Evolutionary conservation across 1,284 basidiomycete genomes (phyloP).

Genomic region (Takashimella tepidaria): DNA sequence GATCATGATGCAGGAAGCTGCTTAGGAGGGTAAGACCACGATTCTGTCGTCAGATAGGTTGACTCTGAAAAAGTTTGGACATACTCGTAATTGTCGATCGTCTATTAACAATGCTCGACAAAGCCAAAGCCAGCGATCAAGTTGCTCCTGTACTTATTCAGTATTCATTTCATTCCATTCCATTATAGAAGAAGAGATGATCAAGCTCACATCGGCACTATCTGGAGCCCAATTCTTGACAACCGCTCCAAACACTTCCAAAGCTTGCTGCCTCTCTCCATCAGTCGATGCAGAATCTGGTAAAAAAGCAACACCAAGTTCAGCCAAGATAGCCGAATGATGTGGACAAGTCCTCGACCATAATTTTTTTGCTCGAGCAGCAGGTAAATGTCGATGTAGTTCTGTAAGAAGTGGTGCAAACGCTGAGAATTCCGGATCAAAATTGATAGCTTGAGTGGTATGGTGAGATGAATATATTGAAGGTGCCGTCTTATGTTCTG

Average conservation of each 20-base stretch:
- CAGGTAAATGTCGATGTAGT: constrained; percentile 36
- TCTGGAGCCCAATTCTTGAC: constrained; percentile 40
- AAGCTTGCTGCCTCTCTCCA: constrained; percentile 36
- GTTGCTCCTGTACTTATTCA: constrained; percentile 23
- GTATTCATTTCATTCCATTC: not conserved
- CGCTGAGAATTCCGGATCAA: constrained; percentile 30
- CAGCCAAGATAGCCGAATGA: constrained; percentile 39
- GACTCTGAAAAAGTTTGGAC: not conserved
- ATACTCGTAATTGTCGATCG: constrained; percentile 27
- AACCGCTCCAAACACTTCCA: constrained; percentile 40
- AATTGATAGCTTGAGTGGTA: constrained; percentile 13
- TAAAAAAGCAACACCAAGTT: constrained; percentile 36
- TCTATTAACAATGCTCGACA: constrained; percentile 31
- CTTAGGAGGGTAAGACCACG: constrained; percentile 33
- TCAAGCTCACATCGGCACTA: constrained; percentile 23
- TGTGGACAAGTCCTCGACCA: constrained; percentile 44
- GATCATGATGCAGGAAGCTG: constrained; percentile 29
- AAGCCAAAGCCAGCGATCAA: constrained; percentile 41
- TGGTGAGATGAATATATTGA: constrained; percentile 20
- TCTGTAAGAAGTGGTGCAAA: constrained; percentile 41
- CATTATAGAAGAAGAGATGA: no score
- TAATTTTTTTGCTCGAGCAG: constrained; percentile 33
- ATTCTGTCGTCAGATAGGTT: constrained; percentile 5
- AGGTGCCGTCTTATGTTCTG: constrained; percentile 1
- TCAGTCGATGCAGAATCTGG: constrained; percentile 26